Evolutionary conservation across 768 basidiomycete species (phyloP), one percentile per base, ranked within the genome.

Genomic region (Leucocoprinus sp.): DNA sequence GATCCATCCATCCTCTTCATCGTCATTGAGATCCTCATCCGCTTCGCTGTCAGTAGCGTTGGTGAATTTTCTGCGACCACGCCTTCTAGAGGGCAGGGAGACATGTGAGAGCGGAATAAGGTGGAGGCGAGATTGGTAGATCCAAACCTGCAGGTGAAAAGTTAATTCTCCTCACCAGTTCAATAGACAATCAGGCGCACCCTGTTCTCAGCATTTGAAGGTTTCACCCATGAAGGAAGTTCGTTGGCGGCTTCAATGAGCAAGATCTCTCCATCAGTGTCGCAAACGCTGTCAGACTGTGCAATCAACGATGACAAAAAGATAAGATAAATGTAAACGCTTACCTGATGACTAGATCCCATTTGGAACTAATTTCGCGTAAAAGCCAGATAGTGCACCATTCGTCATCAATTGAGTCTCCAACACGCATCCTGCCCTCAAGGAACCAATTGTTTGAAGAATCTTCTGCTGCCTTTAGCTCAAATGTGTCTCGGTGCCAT

Each of bases 361-460:
- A 93, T 50, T 77, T 78, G 31, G 70, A 64, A 50, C 81, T 84
- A 47, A 95, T 70, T 62, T 89, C 76, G 54, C 71, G 75, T 48
- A 98, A 66, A 37, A 98, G 67, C 89, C 90, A 98, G 14, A 97
- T 92, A 11, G 77, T 73, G 59, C 82, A 84, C 96, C 96, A 99
- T 64, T 99, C 96, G 56, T 99, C 96, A 61, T 99, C 93, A n/a
- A 98, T 76, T 42, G 82, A 87, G 64, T 99, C 96, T 2, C 96
- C 95, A 18, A 98, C 87, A 36, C 93, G 71, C 82, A 93, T 88
- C 36, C 71, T 68, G 7, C 93, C 92, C 57, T 91, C 82, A 1
- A 97, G 64, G 33, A 80, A 66, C 66, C 75, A 82, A n/a, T 45
- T 40, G 17, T 62, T 68, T 41, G 65, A 57, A 11, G 61, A 55